Evolutionary conservation across 2,329 filamentous ascomycete genomes (phyloP), one percentile per base, ranked within the genome.

Genomic region (Cordyceps javanica): DNA sequence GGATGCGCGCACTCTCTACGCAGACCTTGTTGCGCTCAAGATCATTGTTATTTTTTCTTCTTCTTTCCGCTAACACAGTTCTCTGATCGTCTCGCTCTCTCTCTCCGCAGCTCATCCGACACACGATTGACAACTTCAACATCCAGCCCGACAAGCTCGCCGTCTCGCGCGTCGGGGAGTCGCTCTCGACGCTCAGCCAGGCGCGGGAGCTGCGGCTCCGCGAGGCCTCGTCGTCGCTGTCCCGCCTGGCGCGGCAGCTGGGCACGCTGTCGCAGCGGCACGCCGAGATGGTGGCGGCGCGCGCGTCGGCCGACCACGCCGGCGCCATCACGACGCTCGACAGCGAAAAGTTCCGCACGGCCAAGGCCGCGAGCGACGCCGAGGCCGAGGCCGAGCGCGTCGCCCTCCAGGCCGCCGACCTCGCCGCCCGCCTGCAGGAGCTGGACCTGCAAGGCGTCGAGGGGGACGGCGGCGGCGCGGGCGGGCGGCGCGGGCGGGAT

Each of bases 301-400:
- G 96, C 76, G 90, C 91, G 62, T 83, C 89, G 0, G 81, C 87
- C 6, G 85, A 84, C 60, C 93, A 97, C 75, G 91, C 92, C 6
- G 86, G 85, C 36, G 85, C 90, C 68, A 96, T 97, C 61, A 81
- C 94, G 21, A 83, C 88, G 41, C 86, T 97, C 60, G 93, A 97
- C 73, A 96, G 91, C 1, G 86, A 92, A 65, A 97, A 97, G 69
- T 97, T 97, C 75, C 87, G 91, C 64, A 87, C 91, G 58, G 93
- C 93, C n/a, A 97, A 97, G 73, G 85, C 89, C 16, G 91, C 90
- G 0, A 88, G 84, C 1, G 93, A 97, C 70, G 78, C 94, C 7
- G 92, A 97, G 76, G 91, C 93, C 68, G 94, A 99, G 75, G 89
- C 89, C n/a, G 93, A 97, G 77, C 82, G 93, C n/a, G 77, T 97